Evolutionary conservation across 768 basidiomycete species (phyloP), one percentile per base, ranked within the genome.

Genomic region (Pleurotus platypus): DNA sequence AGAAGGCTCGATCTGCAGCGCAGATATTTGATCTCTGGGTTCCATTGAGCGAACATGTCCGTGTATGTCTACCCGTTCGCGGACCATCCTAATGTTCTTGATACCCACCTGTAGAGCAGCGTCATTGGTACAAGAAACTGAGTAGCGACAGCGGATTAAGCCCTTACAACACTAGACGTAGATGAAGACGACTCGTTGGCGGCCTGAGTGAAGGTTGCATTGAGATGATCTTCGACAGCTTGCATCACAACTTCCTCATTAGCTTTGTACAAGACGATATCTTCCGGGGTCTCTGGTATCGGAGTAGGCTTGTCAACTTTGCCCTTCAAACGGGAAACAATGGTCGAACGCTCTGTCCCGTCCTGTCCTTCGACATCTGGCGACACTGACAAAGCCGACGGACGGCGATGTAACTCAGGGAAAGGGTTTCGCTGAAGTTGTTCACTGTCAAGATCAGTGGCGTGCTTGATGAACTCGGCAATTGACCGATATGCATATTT

Each of bases 11-110:
- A 92, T 66, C 8, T 74, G 66, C 42, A 92, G 71, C 0, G 78
- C 82, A 4, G 71, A 65, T 5, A 93, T 71, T 6, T 85, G 77
- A 8, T 75, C 73, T 43, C 70, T 68, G 0, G 82, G 73, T 62
- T 93, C 90, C 77, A 93, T 82, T 0, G 81, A 75, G 30, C 91
- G 78, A 4, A 80, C 70, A 5, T 70, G 65, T 0, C 90, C 90
- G 26, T 76, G 69, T 4, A 83, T 77, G 58, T 86, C 78, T 15
- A 92, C 85, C 13, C 92, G 79, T 66, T 93, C 89, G 6, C 91
- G 81, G 60, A 92, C 81, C 82, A 92, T 80, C 12, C 67, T 15
- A 9, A 75, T 64, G 15, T 66, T 63, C 12, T 66, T 58, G 18
- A 73, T 60, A 51, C 69, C 69, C 45, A 61, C 26, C 62, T 65